A percentile compares a stretch with the other conserved stretches of the same genome.
phyloP scores from a whole-genome alignment of 169 alveolate genomes.

The Cryptosporidium andersoni region DNA sequence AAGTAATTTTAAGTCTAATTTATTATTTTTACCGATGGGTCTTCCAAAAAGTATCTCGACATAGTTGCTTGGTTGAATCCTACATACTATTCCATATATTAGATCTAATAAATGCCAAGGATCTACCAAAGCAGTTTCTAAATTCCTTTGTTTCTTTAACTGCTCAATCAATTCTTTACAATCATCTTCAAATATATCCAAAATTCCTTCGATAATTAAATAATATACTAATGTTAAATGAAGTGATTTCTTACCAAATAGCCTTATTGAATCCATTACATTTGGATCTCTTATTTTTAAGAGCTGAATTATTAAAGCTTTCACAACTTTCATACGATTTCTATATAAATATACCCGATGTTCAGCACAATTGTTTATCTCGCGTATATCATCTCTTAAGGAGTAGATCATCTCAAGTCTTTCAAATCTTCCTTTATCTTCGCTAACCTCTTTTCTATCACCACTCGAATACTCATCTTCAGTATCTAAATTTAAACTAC shows the following conservation, averaged over 20 bases:
- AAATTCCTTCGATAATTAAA: conserved; percentile 27
- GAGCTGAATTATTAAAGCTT: conserved; percentile 44
- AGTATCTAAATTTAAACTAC: background rate
- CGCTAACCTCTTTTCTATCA: background rate
- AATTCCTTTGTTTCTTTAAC: background rate
- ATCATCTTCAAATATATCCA: conserved; percentile 52
- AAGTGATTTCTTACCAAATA: conserved; percentile 53
- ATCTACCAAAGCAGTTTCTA: conserved; percentile 1
- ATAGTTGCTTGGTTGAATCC: conserved; percentile 44
- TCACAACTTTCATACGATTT: conserved; percentile 44
- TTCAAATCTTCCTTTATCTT: conserved; percentile 17
- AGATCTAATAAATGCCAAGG: conserved; percentile 63
- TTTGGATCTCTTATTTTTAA: conserved; percentile 53
- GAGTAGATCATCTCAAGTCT: conserved; percentile 47
- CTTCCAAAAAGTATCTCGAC: conserved; percentile 43
- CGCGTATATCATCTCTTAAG: conserved; percentile 51
- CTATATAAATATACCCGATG: conserved; percentile 21
- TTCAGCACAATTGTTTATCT: conserved; percentile 43
- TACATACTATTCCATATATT: conserved; percentile 51
- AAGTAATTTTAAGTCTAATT: background rate
- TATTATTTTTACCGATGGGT: background rate
- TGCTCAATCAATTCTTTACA: background rate
- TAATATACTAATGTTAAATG: conserved; percentile 48
- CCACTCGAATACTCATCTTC: background rate
- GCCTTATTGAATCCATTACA: conserved; percentile 19